Conservation (phyloP, 75 land plant genomes). For the Selaginella moellendorffii region DNA sequence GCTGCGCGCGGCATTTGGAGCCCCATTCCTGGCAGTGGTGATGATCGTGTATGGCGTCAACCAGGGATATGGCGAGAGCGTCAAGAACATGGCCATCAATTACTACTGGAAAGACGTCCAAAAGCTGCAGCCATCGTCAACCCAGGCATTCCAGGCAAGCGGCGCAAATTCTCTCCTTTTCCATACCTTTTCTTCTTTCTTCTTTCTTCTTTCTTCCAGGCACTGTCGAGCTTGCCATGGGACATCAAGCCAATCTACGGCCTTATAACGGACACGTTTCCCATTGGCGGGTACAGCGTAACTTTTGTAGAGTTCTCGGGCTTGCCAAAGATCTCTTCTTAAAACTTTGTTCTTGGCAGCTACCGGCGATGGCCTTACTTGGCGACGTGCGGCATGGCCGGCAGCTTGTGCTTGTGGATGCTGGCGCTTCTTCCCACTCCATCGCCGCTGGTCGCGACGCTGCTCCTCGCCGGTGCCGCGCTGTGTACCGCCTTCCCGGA, state of each 20-base stretch:
- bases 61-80: slow-evolving; percentile 22
- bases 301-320: too few species aligned
- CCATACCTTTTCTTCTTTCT: neutral
- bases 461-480: slow-evolving; percentile 14
- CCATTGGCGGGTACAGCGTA: slow-evolving; percentile 29
- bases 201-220: slow-evolving; percentile 12
- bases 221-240: slow-evolving; percentile 17
- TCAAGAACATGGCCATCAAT: slow-evolving; percentile 15
- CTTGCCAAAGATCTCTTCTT: too few species aligned
- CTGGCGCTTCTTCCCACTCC: slow-evolving; percentile 14
- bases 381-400: slow-evolving; percentile 19
- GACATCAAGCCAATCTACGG: slow-evolving; percentile 26
- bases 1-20: slow-evolving; percentile 20
- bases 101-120: slow-evolving; percentile 27
- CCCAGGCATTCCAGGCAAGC: slow-evolving; percentile 18
- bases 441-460: slow-evolving; percentile 16
- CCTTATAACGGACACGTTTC: slow-evolving; percentile 24
- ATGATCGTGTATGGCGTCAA: slow-evolving; percentile 25
- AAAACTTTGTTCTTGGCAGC: slow-evolving; percentile 13
- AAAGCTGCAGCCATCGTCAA: slow-evolving; percentile 22
- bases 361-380: slow-evolving; percentile 24
- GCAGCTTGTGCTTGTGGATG: slow-evolving; percentile 16
- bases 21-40: slow-evolving; percentile 15
- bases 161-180: neutral
- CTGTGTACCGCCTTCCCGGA: slow-evolving; percentile 25